Conservation (phyloP, 768 basidiomycete genomes). For the Boletus pseudo-olivaceus region DNA sequence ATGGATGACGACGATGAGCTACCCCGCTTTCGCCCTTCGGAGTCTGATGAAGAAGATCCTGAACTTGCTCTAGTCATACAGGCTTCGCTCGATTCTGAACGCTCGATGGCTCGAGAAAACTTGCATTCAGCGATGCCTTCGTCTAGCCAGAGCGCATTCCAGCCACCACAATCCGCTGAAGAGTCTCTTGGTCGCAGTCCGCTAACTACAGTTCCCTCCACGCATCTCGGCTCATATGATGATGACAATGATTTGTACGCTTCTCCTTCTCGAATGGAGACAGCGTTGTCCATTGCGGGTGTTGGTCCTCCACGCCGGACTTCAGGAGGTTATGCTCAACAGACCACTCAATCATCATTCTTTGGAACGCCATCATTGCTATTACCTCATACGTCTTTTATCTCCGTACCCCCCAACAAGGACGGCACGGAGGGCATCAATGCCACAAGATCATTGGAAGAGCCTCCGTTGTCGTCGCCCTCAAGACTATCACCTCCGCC, state of each 20-base stretch:
- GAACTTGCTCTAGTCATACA: conserved; percentile 59
- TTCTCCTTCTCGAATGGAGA: conserved; percentile 58
- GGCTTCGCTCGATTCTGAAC: conserved; percentile 48
- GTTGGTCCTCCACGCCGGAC: conserved; percentile 38
- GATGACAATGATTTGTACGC: conserved; percentile 48
- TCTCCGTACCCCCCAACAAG: neutral
- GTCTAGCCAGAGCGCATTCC: conserved; percentile 2
- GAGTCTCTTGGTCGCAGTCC: neutral
- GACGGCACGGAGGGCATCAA: neutral
- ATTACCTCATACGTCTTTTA: conserved; percentile 6
- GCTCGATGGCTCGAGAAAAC: neutral
- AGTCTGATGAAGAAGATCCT: conserved; percentile 48
- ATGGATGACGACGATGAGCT: conserved; percentile 46
- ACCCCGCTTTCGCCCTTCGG: conserved; percentile 18
- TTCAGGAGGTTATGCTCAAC: conserved; percentile 11
- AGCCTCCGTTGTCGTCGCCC: conserved; percentile 4
- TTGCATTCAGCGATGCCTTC: neutral
- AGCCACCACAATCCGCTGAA: conserved; percentile 4
- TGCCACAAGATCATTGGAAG: conserved; percentile 3
- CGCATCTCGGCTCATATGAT: conserved; percentile 6
- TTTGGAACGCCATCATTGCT: conserved; percentile 41
- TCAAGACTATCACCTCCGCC: neutral
- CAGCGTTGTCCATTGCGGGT: conserved; percentile 64
- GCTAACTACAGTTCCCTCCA: neutral
- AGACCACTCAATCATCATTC: conserved; percentile 17